Conservation (phyloP, 345 rosid species). For the Eucalyptus rudis region DNA sequence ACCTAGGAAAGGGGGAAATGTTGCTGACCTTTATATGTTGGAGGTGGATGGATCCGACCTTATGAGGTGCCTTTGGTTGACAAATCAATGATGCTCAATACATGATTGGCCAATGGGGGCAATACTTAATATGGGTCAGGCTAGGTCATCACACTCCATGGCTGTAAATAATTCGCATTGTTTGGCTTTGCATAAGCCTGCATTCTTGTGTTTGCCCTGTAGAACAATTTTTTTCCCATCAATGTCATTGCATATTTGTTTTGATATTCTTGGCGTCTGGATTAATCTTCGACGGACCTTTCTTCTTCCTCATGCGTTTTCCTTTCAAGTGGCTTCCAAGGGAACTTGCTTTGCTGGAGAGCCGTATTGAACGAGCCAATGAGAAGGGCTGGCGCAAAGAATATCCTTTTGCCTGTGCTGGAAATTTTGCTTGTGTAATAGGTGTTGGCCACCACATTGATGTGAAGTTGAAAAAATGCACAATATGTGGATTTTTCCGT, state of each 20-base stretch:
- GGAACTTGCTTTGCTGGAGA: slow-evolving; percentile 46
- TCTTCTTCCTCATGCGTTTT: neutral
- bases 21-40: neutral
- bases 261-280: neutral
- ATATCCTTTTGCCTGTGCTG: slow-evolving; percentile 49
- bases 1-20: neutral
- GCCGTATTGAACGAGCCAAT: slow-evolving; percentile 57
- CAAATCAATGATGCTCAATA: neutral
- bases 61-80: neutral
- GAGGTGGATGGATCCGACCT: too few relatives aligned
- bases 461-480: neutral
- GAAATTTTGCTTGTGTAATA: neutral
- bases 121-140: neutral
- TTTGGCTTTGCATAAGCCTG: neutral
- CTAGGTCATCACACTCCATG: neutral
- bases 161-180: neutral
- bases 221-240: neutral
- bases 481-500: neutral
- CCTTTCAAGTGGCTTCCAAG: slow-evolving; percentile 51
- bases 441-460: neutral
- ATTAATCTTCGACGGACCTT: neutral
- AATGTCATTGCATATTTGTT: neutral
- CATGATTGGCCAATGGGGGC: neutral
- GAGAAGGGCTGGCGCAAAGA: slow-evolving; percentile 94
- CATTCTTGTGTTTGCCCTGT: neutral